These are phyloP conservation scores for Nannochloropsis gaditana DNA, from an alignment of 108 stramenopile genomes.

Conservation along the genomic window DNA sequence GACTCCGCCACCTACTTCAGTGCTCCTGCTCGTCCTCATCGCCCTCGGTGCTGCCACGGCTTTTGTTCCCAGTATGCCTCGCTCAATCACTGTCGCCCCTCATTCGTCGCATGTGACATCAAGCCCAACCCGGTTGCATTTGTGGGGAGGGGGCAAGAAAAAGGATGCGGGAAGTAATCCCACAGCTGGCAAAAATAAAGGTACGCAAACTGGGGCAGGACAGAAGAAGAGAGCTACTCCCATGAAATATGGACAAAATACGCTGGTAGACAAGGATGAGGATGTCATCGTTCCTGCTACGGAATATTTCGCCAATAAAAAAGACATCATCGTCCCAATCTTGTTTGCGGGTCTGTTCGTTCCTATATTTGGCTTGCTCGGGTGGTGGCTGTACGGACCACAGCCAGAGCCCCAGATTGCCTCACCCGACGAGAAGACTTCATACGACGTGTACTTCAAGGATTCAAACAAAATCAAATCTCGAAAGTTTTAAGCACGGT, in stretches of 20 bases:
- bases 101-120: not conserved
- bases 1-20: not conserved
- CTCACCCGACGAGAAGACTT: not conserved
- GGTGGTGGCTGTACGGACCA: conserved; percentile 19
- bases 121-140: not conserved
- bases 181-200: not conserved
- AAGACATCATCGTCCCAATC: not conserved
- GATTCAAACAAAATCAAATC: conserved; percentile 12
- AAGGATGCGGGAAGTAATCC: not conserved
- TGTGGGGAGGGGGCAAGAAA: not conserved
- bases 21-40: not conserved
- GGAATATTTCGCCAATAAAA: not conserved
- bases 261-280: not conserved
- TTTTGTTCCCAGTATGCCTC: not conserved
- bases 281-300: conserved; percentile 14
- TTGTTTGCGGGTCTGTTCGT: not conserved
- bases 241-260: not conserved
- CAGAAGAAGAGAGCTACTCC: not conserved
- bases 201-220: not conserved
- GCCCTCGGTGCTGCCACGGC: not conserved
- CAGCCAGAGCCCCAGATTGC: not conserved
- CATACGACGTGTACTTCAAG: not conserved
- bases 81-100: not conserved
- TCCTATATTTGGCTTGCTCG: conserved; percentile 1
- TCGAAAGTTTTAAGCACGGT: not conserved